Base-by-base conservation (phyloP, 148 eudicot species). In the Polygonum maritimum region DNA sequence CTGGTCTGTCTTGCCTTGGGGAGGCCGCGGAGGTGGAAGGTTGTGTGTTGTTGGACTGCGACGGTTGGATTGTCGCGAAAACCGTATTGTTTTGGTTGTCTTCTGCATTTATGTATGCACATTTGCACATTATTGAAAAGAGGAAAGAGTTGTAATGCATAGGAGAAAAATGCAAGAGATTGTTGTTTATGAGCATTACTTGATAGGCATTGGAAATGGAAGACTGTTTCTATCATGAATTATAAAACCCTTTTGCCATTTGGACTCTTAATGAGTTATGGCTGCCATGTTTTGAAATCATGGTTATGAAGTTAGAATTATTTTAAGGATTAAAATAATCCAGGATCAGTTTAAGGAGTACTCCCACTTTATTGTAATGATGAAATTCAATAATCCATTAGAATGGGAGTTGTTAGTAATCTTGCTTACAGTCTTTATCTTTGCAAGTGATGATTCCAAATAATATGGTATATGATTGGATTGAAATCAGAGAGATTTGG, bases 131-230 rank as follows among this genome's bases (percentile, higher is more conserved):
- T 5, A 82, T 84, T 74, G 87, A 84, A 79, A 84, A 80, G 16
- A 82, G 81, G 79, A 82, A 84, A 62, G 82, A 82, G 74, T 82
- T 84, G 82, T 84, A 80, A 79, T 84, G 87, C 87, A 84, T 84
- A 78, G 69, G 75, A 75, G 71, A 10, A 75, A 33, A 40, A 72
- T 22, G 75, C 33, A 72, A 45, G 35, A 19, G 35, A 19, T 21
- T 41, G 13, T 26, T 35, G 18, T 3, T 3, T 47, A 22, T 52
- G 3, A 21, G 74, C 19, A 22, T 7, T 40, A 41, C 11, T 44
- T 44, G 75, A 72, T 10, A 11, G 52, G 33, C 45, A n/a, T 70
- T 38, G 22, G 10, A 70, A 38, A 38, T 2, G 15, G 7, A 3
- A 35, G 72, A 69, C 72, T 14, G 2, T 0, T 69, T 22, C 63